A percentile compares a stretch with the other conserved stretches of the same genome.
These are phyloP conservation scores for Parathielavia appendiculata DNA, from an alignment of 495 filamentous ascomycete species.

Conservation along the genomic window DNA sequence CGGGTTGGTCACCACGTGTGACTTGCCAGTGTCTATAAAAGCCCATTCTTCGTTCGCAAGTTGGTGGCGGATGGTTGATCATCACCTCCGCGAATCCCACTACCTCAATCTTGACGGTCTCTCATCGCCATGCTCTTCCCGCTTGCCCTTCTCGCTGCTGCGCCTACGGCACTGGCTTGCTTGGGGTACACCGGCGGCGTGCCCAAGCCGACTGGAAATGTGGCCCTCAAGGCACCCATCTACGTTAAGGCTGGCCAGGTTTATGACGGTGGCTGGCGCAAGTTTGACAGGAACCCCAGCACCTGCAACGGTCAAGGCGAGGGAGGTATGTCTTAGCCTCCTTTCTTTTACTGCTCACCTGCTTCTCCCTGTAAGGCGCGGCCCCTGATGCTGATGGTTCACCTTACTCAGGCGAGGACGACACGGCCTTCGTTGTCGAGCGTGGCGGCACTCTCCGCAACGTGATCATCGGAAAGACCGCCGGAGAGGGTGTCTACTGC, in stretches of 20 bases:
- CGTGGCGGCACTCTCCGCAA: background rate
- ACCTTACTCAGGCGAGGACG: background rate
- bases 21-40: too few species aligned
- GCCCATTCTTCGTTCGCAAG: too few species aligned
- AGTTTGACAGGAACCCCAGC: background rate
- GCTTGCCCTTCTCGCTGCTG: background rate
- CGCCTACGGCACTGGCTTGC: background rate
- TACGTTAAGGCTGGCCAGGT: background rate
- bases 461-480: background rate
- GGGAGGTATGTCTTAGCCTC: background rate
- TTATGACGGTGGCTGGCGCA: background rate
- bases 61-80: background rate
- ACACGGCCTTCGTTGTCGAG: background rate
- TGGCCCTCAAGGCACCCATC: background rate
- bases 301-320: background rate
- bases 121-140: background rate
- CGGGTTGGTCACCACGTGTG: too few species aligned
- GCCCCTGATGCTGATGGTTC: background rate
- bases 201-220: background rate
- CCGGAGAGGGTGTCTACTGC: conserved; percentile 1
- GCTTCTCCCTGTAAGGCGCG: background rate
- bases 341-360: too few species aligned
- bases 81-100: background rate
- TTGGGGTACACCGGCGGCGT: background rate
- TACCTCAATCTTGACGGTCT: too few species aligned